These are phyloP conservation scores for Clausena lansium DNA, from an alignment of 345 rosid species.

Conservation along the genomic window DNA sequence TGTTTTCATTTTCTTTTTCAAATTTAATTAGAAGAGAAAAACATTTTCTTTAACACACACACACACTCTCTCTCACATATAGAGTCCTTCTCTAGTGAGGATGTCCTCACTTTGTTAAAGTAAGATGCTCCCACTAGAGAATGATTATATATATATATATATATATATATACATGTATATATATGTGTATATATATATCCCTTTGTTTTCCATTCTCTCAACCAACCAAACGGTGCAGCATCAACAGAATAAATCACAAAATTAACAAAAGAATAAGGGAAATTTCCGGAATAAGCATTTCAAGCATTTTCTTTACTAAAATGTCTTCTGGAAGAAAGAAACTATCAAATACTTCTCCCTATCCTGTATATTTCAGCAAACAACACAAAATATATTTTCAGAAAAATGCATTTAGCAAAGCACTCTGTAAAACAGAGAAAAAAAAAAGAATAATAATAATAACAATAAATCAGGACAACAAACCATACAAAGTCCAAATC, in stretches of 20 bases:
- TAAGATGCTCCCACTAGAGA: no score
- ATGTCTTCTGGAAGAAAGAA: not conserved
- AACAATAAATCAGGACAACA: no score
- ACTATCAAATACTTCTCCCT: not conserved
- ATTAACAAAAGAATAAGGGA: not conserved
- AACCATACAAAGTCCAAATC: not conserved
- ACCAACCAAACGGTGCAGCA: not conserved
- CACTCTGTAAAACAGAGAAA: not conserved
- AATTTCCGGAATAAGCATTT: not conserved
- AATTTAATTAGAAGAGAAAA: not conserved
- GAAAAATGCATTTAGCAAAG: not conserved
- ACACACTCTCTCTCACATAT: no score
- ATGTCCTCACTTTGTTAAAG: no score
- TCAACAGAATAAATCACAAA: not conserved
- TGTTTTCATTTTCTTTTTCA: not conserved
- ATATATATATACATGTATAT: no score
- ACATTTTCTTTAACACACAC: not conserved
- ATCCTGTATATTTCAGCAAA: not conserved
- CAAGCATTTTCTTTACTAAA: not conserved
- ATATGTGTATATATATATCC: not conserved
- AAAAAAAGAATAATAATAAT: no score
- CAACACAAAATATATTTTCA: not conserved
- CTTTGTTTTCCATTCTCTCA: not conserved
- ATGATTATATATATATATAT: no score
- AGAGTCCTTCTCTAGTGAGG: no score